Conservation (phyloP, 495 filamentous ascomycete species). For the Pseudotulostoma volvatum region DNA sequence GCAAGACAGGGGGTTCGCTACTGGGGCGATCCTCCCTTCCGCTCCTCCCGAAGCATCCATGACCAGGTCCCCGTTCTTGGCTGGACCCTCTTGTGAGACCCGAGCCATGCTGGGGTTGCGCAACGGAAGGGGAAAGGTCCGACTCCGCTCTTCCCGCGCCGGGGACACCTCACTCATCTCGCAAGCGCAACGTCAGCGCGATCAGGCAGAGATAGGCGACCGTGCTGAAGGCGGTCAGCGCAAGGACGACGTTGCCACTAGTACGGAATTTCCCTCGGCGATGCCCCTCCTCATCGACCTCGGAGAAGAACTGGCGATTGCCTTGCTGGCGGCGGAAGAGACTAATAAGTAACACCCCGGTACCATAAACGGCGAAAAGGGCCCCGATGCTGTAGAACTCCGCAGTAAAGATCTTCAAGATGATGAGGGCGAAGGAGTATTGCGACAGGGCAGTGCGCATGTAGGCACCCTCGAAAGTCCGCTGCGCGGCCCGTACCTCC, state of each 20-base stretch:
- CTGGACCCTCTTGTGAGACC: neutral
- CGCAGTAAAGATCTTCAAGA: slow-evolving; percentile 88
- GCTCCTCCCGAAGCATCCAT: neutral
- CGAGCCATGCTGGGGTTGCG: neutral
- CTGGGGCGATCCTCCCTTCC: neutral
- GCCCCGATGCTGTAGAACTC: slow-evolving; percentile 92
- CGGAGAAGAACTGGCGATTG: slow-evolving; percentile 83
- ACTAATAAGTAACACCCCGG: slow-evolving; percentile 63
- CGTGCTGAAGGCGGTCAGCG: slow-evolving; percentile 67
- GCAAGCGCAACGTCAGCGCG: slow-evolving; percentile 49
- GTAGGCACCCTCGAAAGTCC: slow-evolving; percentile 96
- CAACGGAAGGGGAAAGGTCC: neutral
- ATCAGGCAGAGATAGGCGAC: slow-evolving; percentile 68
- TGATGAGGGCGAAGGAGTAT: slow-evolving; percentile 85
- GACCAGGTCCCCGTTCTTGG: neutral
- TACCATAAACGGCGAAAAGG: slow-evolving; percentile 80
- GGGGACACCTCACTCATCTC: slow-evolving; percentile 2
- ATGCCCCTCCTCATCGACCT: slow-evolving; percentile 50
- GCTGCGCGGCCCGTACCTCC: slow-evolving; percentile 83
- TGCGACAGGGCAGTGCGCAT: slow-evolving; percentile 84
- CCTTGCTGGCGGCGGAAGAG: slow-evolving; percentile 74
- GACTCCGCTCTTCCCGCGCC: neutral
- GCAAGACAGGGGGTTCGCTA: too few species aligned
- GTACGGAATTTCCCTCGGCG: slow-evolving; percentile 70
- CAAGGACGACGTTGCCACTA: slow-evolving; percentile 61